These are phyloP conservation scores for Microsporum canis DNA, from an alignment of 2,329 filamentous ascomycete species.

Conservation along the genomic window DNA sequence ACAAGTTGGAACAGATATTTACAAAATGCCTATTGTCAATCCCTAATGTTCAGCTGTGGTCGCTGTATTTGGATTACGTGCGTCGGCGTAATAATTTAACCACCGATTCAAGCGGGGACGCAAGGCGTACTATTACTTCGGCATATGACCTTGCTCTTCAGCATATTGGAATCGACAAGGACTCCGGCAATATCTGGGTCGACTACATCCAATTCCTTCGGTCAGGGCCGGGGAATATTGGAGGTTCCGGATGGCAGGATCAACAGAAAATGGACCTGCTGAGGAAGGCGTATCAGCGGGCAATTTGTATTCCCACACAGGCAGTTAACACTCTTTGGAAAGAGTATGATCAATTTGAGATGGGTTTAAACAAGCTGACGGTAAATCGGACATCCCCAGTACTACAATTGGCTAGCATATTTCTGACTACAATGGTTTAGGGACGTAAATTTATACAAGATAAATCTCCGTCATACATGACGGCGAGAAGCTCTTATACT, in stretches of 20 bases:
- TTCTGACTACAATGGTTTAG: conserved; percentile 32
- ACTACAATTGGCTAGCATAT: neutral
- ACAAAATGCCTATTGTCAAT: conserved; percentile 65
- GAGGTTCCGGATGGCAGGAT: conserved; percentile 85
- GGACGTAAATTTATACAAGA: conserved; percentile 92
- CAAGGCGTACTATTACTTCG: conserved; percentile 67
- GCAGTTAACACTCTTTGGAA: conserved; percentile 83
- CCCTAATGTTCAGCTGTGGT: conserved; percentile 79
- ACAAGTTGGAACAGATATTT: conserved; percentile 72
- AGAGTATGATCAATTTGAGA: conserved; percentile 94
- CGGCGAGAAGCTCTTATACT: conserved; percentile 78
- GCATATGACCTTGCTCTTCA: conserved; percentile 89
- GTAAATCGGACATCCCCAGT: conserved; percentile 36
- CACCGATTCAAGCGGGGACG: conserved; percentile 62
- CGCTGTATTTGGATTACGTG: conserved; percentile 88
- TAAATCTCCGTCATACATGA: conserved; percentile 88
- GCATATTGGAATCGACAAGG: conserved; percentile 81
- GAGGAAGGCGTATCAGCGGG: conserved; percentile 83
- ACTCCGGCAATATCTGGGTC: conserved; percentile 79
- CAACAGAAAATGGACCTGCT: conserved; percentile 95
- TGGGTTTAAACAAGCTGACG: conserved; percentile 82
- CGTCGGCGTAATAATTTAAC: conserved; percentile 80
- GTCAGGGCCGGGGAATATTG: conserved; percentile 71
- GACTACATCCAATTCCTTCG: conserved; percentile 94
- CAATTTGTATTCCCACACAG: conserved; percentile 74